Evolutionary conservation across 2,329 filamentous ascomycete genomes (phyloP), one percentile per base, ranked within the genome.

Genomic region (Penicillium expansum): DNA sequence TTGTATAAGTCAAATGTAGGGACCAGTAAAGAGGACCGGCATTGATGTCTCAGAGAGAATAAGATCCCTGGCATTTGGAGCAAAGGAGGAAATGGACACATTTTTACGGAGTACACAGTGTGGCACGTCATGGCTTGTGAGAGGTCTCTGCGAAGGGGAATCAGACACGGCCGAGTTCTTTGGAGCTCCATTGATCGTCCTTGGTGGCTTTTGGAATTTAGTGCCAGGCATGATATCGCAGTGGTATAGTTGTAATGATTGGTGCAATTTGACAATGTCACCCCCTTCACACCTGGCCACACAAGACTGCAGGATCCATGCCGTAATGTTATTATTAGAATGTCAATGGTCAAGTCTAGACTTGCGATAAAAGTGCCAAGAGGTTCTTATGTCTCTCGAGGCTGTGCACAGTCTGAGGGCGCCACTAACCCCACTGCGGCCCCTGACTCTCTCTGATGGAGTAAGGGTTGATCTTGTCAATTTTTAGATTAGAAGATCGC

Each of bases 131-230:
- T 33, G 35, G 18, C 24, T 54, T 54, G 33, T 48, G 51, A 54
- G 51, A 54, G 27, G 35, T 54, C 51, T 48, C 18, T 39, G 18
- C 7, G 13, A 20, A 27, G 22, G 27, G n/a, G 43, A 41, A 44
- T 35, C 27, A 48, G 51, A 54, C 43, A 13, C 51, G 51, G 48
- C 50, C 55, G 45, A 50, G 45, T 45, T 20, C 13, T 27, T 38
- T 51, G 39, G 56, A 35, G 52, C 51, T 52, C 58, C 52, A 60
- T 43, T 59, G 56, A 65, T 62, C 59, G 55, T 55, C 61, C 30
- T 16, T 29, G 27, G 38, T 49, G 51, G 43, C 43, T 54, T 47
- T 30, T 11, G n/a, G 22, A 35, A 41, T 14, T 51, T 33, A 41
- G 37, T 52, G 10, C 11, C 1, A 41, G 43, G 43, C 24, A 53